phyloP scores from a whole-genome alignment of 2,329 filamentous ascomycete species.

The Clarireedia paspali region DNA sequence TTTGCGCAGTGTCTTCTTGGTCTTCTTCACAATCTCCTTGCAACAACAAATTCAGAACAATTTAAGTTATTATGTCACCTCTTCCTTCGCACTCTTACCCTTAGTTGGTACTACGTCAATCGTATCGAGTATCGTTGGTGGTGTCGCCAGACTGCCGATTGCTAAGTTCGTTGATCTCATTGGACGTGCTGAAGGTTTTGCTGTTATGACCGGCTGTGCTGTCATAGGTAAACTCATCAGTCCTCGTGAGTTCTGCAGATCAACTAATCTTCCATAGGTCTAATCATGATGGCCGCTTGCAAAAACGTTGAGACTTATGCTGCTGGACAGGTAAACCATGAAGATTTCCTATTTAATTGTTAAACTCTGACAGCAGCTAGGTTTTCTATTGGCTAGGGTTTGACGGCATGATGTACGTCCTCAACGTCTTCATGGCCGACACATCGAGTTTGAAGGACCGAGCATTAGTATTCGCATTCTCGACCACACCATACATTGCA shows the following conservation, averaged over 20 bases:
- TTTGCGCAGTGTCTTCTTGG: constrained; percentile 17
- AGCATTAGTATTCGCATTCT: constrained; percentile 45
- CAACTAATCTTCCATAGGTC: constrained; percentile 32
- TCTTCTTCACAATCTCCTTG: constrained; percentile 25
- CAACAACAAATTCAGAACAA: constrained; percentile 21
- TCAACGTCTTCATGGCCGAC: constrained; percentile 60
- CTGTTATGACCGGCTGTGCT: constrained; percentile 45
- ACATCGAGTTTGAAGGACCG: constrained; percentile 58
- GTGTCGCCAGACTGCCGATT: constrained; percentile 31
- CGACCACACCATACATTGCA: constrained; percentile 56
- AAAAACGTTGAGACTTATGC: constrained; percentile 52
- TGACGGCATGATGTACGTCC: constrained; percentile 44
- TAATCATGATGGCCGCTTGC: constrained; percentile 61
- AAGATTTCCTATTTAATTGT: constrained; percentile 13
- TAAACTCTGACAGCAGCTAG: background rate
- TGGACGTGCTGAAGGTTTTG: constrained; percentile 57
- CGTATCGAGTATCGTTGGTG: constrained; percentile 23
- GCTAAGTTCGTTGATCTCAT: constrained; percentile 63
- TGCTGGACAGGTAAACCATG: constrained; percentile 52
- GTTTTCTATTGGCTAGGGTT: constrained; percentile 26
- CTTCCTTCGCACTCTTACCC: constrained; percentile 18
- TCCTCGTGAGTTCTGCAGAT: background rate
- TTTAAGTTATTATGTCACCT: constrained; percentile 20
- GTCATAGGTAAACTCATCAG: constrained; percentile 30
- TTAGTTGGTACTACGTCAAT: constrained; percentile 21